Base-by-base conservation (phyloP, 768 basidiomycete species). In the Infundibulicybe gibba region DNA sequence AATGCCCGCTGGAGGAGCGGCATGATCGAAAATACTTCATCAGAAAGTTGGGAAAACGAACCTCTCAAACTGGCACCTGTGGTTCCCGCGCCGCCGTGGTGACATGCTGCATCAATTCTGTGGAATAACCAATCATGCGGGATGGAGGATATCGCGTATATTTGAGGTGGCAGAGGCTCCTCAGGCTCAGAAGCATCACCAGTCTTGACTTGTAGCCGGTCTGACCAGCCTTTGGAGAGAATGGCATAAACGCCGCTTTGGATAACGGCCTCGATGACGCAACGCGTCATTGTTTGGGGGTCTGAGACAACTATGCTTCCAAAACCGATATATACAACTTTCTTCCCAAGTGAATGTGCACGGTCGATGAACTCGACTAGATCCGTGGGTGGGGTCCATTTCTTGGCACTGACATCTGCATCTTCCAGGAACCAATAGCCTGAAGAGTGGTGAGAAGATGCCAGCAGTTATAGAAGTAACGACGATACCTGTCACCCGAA, bases 351-450 rank as follows among this genome's bases (percentile, higher is more conserved):
- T 32, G 73, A 70, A 54, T 81, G 87, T 9, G 95, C 92, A 21
- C 72, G 71, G 41, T 89, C 81, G 47, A 99, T 91, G 60, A 97
- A 99, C 34, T 79, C 67, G 6, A 92, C 64, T 8, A 99, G 76
- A 37, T 85, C 85, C 10, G 79, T 61, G 0, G 95, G 92, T 11
- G 97, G 89, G 2, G 77, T 70, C 94, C 94, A 99, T 71, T 90
- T 91, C 70, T 84, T 85, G 5, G 83, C 74, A 48, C 88, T 85
- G 41, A 94, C 90, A 50, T 94, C 90, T 5, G 94, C 90, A 52
- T 92, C 90, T 43, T 95, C 83, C 40, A 99, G 76, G 79, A 93
- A 94, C 95, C 95, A 99, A 63, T 97, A 98, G 8, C 95, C 95
- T 90, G 42, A 8, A n/a, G 32, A 32, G 19, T 48, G n/a, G 46